Evolutionary conservation across 2,329 filamentous ascomycete genomes (phyloP), one percentile per base, ranked within the genome.

Genomic region (Periconia macrospinosa): DNA sequence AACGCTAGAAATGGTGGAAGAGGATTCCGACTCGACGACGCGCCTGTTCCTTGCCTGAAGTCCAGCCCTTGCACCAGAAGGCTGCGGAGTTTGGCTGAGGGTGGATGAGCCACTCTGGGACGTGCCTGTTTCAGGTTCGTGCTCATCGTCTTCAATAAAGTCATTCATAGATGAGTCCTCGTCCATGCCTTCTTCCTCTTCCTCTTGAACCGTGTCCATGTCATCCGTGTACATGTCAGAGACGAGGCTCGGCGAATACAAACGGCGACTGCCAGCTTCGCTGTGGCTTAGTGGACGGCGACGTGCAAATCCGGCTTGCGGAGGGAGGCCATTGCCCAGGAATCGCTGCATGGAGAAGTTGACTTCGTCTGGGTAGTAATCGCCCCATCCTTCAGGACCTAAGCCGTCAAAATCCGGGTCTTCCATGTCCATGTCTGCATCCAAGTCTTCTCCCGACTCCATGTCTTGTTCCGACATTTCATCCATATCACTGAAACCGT

Each of bases 401-500:
- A 70, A 72, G 40, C 52, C 63, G 27, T 72, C 72, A 23, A 61
- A 73, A 47, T 68, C 70, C 15, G 54, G 52, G 56, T 73, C 67
- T 59, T 77, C 68, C 73, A 79, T 57, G 65, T 76, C 70, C 69
- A 79, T 54, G 56, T 73, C 70, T 30, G 62, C 63, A 41, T 81
- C 77, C 58, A 76, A 66, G 61, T 79, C 70, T 55, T 75, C 74
- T 42, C 65, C 63, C 41, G 58, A 63, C 8, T 27, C 23, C 53
- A 63, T 57, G 42, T 72, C 71, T 20, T 69, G 70, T 54, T 77
- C 73, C 19, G 70, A 74, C 54, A 72, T 70, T 17, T 77, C 75
- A 51, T 77, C 75, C 56, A 77, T 75, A 50, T 78, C 78, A 52
- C 75, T 80, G 61, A 77, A 78, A 50, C 72, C 74, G 1, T 67